Base-by-base conservation (phyloP, 495 filamentous ascomycete species). In the Aspergillus mulundensis region DNA sequence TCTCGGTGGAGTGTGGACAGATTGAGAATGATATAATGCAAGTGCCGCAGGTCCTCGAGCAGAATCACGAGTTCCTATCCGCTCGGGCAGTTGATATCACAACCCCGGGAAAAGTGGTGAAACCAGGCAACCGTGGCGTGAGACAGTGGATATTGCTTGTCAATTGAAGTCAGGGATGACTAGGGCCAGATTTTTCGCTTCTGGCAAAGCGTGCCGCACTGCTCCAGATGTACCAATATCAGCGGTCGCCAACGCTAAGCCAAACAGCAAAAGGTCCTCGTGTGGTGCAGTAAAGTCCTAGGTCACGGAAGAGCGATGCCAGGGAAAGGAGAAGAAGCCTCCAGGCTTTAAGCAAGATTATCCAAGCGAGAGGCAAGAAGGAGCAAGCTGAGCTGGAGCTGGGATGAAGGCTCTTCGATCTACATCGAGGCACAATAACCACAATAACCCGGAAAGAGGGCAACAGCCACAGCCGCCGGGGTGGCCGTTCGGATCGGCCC, bases 361-460 rank as follows among this genome's bases (percentile, higher is more conserved):
- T 16, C 12, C 19, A 42, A 32, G 36, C 34, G 23, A 10, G 28
- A 14, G 7, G 23, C 8, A 42, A 19, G 12, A 34, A 42, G 44
- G 28, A 41, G 42, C 32, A 53, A 38, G 44, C n/a, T n/a, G n/a
- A n/a, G n/a, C n/a, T n/a, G n/a, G n/a, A n/a, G n/a, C n/a, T n/a
- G 10, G 18, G 42, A 53, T n/a, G 53, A 52, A 25, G 41, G 59
- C 47, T 39, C 46, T 58, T 40, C 25, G 39, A 16, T 42, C 42
- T 50, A 34, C 58, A 61, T 56, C 32, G 16, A 53, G 42, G 21
- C 24, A 58, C 57, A 53, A 57, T 42, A 25, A 39, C 47, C 24
- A 58, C 57, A 53, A 57, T 42, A 25, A 39, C 47, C 40, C 34
- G 39, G 32, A 38, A 30, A 41, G 52, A 48, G 32, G 55, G 56